These are phyloP conservation scores for Scheffersomyces segobiensis DNA, from an alignment of 1,139 yeast genomes.

Conservation along the genomic window DNA sequence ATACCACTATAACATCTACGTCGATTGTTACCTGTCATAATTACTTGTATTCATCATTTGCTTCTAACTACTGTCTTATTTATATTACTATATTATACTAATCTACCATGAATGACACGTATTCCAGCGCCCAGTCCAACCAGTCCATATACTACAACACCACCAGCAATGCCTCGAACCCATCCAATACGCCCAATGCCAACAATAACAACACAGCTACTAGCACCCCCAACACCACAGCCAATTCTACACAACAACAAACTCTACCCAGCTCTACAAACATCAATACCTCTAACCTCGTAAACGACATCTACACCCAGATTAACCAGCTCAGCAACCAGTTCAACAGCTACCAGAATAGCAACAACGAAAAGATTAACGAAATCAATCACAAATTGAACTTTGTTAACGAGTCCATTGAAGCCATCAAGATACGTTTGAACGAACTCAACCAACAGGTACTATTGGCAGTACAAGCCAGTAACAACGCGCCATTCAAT, in stretches of 20 bases:
- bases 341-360: slow-evolving; percentile 18
- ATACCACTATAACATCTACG: background rate
- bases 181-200: slow-evolving; percentile 3
- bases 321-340: slow-evolving; percentile 17
- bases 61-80: background rate
- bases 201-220: slow-evolving; percentile 5
- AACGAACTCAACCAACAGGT: slow-evolving; percentile 14
- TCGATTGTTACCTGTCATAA: background rate
- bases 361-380: slow-evolving; percentile 23
- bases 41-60: background rate
- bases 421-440: slow-evolving; percentile 11
- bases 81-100: slow-evolving; percentile 2
- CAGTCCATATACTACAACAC: slow-evolving; percentile 12
- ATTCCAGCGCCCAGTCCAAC: slow-evolving; percentile 8
- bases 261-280: slow-evolving; percentile 1
- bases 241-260: background rate
- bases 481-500: slow-evolving; percentile 1
- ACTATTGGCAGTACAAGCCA: slow-evolving; percentile 10
- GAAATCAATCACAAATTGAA: slow-evolving; percentile 26
- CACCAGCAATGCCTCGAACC: slow-evolving; percentile 1
- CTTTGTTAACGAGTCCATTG: slow-evolving; percentile 25
- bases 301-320: slow-evolving; percentile 11
- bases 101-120: slow-evolving; percentile 14
- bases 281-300: background rate
- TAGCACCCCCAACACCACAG: slow-evolving; percentile 1